These are phyloP conservation scores for Hypoxylon subgilvum DNA, from an alignment of 495 filamentous ascomycete genomes.

Conservation along the genomic window DNA sequence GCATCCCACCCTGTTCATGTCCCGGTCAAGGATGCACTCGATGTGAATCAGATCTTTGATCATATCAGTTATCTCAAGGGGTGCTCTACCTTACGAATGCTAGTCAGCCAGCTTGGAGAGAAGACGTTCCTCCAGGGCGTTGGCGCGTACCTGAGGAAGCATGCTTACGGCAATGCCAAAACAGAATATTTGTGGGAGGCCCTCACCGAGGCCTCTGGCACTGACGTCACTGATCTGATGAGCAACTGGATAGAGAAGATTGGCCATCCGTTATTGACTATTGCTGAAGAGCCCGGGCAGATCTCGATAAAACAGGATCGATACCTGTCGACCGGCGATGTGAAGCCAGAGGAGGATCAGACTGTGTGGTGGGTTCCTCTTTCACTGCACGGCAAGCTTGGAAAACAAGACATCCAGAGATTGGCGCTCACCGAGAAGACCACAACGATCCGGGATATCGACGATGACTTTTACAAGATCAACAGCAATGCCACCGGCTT, in stretches of 20 bases:
- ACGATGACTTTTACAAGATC: conserved; percentile 87
- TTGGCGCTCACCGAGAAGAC: conserved; percentile 76
- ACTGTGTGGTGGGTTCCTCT: conserved; percentile 97
- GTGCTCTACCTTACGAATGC: conserved; percentile 92
- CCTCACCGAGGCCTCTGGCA: conserved; percentile 85
- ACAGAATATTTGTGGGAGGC: conserved; percentile 91
- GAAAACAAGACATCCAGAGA: conserved; percentile 52
- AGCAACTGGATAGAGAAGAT: conserved; percentile 91
- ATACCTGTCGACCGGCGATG: conserved; percentile 89
- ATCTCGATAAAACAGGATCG: conserved; percentile 82
- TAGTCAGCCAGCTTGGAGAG: conserved; percentile 82
- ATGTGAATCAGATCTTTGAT: conserved; percentile 97
- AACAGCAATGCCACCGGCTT: conserved; percentile 89
- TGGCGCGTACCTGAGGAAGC: conserved; percentile 81
- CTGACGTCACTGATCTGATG: conserved; percentile 88
- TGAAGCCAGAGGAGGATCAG: conserved; percentile 79
- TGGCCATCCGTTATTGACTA: conserved; percentile 87
- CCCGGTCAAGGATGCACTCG: conserved; percentile 83
- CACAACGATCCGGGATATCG: conserved; percentile 72
- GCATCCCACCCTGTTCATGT: conserved; percentile 95
- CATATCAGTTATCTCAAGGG: conserved; percentile 95
- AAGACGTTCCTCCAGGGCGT: conserved; percentile 89
- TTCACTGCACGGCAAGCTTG: conserved; percentile 68
- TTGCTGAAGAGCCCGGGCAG: conserved; percentile 80
- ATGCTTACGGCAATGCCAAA: conserved; percentile 92